Conservation (phyloP, 2,329 filamentous ascomycete genomes). For the Fusarium anthophilum region DNA sequence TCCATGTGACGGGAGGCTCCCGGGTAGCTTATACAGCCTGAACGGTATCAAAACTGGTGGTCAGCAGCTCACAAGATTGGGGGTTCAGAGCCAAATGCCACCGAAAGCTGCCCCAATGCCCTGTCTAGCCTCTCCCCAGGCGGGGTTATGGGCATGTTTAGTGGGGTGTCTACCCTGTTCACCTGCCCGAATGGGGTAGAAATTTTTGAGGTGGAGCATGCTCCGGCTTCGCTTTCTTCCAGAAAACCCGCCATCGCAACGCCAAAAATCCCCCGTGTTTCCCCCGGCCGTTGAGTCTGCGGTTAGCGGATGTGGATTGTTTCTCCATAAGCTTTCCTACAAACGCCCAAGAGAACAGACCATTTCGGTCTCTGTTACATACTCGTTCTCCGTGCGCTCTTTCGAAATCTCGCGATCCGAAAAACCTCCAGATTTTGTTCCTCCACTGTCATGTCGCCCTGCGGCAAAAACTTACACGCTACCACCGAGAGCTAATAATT, state of each 20-base stretch:
- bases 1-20: not conserved
- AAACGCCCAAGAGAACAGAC: constrained; percentile 6
- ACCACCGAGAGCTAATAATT: not conserved
- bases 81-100: not conserved
- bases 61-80: constrained; percentile 13
- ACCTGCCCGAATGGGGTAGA: constrained; percentile 38
- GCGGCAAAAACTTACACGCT: not conserved
- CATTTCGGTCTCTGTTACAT: constrained; percentile 20
- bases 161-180: not conserved
- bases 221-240: constrained; percentile 38
- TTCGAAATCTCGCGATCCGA: not conserved
- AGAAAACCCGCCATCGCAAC: constrained; percentile 39
- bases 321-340: constrained; percentile 17
- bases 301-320: constrained; percentile 10
- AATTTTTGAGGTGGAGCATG: constrained; percentile 8
- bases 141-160: not conserved
- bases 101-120: constrained; percentile 1
- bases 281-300: constrained; percentile 10
- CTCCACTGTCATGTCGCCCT: constrained; percentile 11
- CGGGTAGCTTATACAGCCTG: constrained; percentile 3
- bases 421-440: not conserved
- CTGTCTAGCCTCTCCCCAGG: not conserved
- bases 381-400: constrained; percentile 7
- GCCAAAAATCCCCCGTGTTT: constrained; percentile 26
- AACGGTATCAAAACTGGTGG: not conserved